These are phyloP conservation scores for Russula virescens DNA, from an alignment of 768 basidiomycete species.

Conservation along the genomic window DNA sequence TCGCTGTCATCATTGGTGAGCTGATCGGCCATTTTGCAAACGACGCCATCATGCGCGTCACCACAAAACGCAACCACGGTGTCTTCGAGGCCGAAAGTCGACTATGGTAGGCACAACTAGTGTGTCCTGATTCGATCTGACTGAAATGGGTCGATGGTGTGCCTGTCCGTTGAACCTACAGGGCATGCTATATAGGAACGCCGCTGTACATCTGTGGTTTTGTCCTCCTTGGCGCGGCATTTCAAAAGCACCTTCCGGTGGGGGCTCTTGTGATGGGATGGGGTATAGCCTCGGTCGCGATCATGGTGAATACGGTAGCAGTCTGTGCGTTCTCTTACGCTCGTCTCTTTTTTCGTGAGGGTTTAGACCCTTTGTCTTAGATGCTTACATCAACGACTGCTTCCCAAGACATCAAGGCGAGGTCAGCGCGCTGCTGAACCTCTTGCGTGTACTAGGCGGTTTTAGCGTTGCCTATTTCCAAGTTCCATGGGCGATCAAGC, in stretches of 20 bases:
- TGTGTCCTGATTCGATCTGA: neutral
- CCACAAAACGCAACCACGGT: constrained; percentile 42
- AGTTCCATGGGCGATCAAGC: constrained; percentile 54
- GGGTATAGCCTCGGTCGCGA: constrained; percentile 52
- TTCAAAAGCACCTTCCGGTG: constrained; percentile 48
- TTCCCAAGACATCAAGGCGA: constrained; percentile 53
- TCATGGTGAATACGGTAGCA: constrained; percentile 58
- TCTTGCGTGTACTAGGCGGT: constrained; percentile 50
- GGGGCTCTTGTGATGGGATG: constrained; percentile 59
- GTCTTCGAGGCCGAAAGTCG: constrained; percentile 53
- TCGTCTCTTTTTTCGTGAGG: constrained; percentile 1
- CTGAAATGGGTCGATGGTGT: neutral
- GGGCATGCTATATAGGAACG: constrained; percentile 57
- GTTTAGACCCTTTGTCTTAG: constrained; percentile 28
- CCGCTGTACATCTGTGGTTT: constrained; percentile 60
- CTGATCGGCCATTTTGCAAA: constrained; percentile 46
- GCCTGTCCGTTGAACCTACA: constrained; percentile 23
- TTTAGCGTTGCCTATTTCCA: constrained; percentile 65
- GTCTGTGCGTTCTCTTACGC: constrained; percentile 40
- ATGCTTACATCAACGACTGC: constrained; percentile 45
- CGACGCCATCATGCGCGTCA: constrained; percentile 42
- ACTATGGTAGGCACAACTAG: constrained; percentile 41
- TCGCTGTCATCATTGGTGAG: constrained; percentile 49
- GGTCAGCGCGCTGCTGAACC: constrained; percentile 55
- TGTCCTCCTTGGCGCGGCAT: constrained; percentile 47